Evolutionary conservation across 1,139 yeast species (phyloP).

Genomic region (Hansenula sp.): DNA sequence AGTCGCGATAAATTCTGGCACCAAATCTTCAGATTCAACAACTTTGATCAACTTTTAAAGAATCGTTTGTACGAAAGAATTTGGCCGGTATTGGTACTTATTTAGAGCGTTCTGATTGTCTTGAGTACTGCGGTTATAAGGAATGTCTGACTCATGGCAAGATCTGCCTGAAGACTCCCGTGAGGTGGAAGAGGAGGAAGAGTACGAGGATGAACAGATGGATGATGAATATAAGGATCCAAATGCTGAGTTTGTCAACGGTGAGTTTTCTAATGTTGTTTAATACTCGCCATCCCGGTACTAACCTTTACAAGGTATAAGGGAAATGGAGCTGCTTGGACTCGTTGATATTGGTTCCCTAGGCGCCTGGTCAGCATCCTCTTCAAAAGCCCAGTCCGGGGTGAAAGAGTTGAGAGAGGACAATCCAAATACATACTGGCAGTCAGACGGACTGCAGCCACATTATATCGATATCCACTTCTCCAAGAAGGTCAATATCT

Average conservation of each 20-base stretch:
- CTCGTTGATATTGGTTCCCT: slow-evolving; percentile 71
- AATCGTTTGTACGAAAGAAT: no score
- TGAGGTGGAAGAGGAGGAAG: slow-evolving; percentile 9
- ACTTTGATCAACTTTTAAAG: no score
- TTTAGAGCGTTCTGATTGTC: no score
- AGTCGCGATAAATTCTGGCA: background rate
- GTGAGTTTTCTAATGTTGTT: slow-evolving; percentile 9
- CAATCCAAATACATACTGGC: slow-evolving; percentile 81
- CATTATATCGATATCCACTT: slow-evolving; percentile 81
- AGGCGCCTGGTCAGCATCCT: slow-evolving; percentile 85
- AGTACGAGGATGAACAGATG: slow-evolving; percentile 7
- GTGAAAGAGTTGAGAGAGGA: slow-evolving; percentile 70
- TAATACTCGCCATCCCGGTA: no score
- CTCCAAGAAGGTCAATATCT: slow-evolving; percentile 69
- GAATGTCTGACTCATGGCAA: slow-evolving; percentile 25
- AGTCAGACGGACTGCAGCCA: slow-evolving; percentile 94
- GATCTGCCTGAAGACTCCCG: slow-evolving; percentile 17
- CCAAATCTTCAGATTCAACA: background rate
- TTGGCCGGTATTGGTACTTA: no score
- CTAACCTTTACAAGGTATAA: slow-evolving; percentile 35
- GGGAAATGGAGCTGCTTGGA: slow-evolving; percentile 55
- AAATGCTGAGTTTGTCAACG: slow-evolving; percentile 13
- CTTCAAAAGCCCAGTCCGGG: slow-evolving; percentile 71
- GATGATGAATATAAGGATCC: slow-evolving; percentile 17
- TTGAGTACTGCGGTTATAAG: no score